Percentiles rank a stretch among this genome's conserved stretches.
phyloP scores from a whole-genome alignment of 2,329 filamentous ascomycete species.

The Xylaria sp. region DNA sequence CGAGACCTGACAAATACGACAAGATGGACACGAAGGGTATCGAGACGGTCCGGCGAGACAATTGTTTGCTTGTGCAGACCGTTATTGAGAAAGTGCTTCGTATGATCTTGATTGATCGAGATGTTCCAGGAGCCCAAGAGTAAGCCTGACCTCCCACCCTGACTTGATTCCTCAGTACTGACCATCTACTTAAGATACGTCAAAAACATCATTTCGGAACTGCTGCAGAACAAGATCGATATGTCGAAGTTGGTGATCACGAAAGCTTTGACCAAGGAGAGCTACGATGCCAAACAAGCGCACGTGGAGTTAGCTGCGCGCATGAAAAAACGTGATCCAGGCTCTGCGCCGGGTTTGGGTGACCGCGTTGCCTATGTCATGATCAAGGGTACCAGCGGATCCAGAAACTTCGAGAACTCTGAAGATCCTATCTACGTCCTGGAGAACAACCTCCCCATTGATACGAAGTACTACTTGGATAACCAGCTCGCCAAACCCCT shows the following conservation, averaged over 20 bases:
- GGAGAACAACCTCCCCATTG: slow-evolving; percentile 97
- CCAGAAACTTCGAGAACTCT: slow-evolving; percentile 96
- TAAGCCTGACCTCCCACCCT: slow-evolving; percentile 62
- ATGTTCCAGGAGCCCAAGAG: slow-evolving; percentile 92
- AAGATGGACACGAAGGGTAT: slow-evolving; percentile 99
- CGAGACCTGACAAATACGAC: slow-evolving; percentile 91
- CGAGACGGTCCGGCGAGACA: slow-evolving; percentile 96
- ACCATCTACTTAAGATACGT: slow-evolving; percentile 75
- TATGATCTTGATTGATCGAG: slow-evolving; percentile 94
- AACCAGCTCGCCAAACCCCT: slow-evolving; percentile 97
- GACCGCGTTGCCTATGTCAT: slow-evolving; percentile 99
- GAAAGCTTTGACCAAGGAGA: slow-evolving; percentile 90
- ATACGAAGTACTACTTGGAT: slow-evolving; percentile 98
- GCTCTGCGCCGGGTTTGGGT: slow-evolving; percentile 90
- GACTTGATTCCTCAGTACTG: slow-evolving; percentile 49
- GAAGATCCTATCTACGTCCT: slow-evolving; percentile 98
- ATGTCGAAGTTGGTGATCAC: slow-evolving; percentile 99
- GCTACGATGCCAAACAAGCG: slow-evolving; percentile 92
- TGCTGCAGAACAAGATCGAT: slow-evolving; percentile 97
- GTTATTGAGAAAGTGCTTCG: slow-evolving; percentile 96
- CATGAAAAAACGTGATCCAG: slow-evolving; percentile 96
- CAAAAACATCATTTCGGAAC: slow-evolving; percentile 92
- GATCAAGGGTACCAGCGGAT: slow-evolving; percentile 86
- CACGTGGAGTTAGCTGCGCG: slow-evolving; percentile 95
- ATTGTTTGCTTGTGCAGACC: slow-evolving; percentile 93